Evolutionary conservation across 73 alveolate species (phyloP).

Genomic region (Stentor roeselii): DNA sequence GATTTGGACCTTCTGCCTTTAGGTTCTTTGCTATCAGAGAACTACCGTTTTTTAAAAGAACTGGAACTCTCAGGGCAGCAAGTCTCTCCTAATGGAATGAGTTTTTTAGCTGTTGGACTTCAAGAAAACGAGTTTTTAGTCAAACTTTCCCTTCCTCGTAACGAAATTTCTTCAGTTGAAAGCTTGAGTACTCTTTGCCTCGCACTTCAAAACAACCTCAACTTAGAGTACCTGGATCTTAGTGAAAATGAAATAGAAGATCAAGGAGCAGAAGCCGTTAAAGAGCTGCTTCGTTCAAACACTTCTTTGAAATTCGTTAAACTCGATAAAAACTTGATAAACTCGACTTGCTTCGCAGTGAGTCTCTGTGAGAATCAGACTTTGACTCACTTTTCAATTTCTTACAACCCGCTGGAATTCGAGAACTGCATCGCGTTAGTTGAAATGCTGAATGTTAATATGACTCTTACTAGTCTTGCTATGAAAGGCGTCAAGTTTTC

Average conservation of each 20-base stretch:
- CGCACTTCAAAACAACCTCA: not conserved
- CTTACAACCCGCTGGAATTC: not conserved
- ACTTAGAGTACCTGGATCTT: not conserved
- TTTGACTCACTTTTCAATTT: not conserved
- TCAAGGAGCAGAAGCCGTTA: not conserved
- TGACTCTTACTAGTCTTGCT: not conserved
- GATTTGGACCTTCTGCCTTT: not conserved
- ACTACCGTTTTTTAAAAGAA: too few relatives aligned
- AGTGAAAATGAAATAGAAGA: not conserved
- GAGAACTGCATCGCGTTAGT: not conserved
- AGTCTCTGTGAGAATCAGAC: conserved; percentile 2
- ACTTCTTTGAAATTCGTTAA: not conserved
- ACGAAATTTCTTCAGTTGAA: not conserved
- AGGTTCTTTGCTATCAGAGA: not conserved
- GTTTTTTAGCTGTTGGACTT: not conserved
- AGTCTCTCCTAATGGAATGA: not conserved
- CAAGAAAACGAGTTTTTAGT: not conserved
- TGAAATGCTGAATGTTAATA: conserved; percentile 17
- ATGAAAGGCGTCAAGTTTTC: not conserved
- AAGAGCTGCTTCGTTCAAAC: not conserved
- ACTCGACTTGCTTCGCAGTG: not conserved
- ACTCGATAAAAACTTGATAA: not conserved
- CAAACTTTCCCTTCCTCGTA: not conserved
- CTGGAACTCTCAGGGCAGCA: not conserved
- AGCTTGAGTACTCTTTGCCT: not conserved